phyloP scores from a whole-genome alignment of 768 basidiomycete species.

The Lactarius tabidus region DNA sequence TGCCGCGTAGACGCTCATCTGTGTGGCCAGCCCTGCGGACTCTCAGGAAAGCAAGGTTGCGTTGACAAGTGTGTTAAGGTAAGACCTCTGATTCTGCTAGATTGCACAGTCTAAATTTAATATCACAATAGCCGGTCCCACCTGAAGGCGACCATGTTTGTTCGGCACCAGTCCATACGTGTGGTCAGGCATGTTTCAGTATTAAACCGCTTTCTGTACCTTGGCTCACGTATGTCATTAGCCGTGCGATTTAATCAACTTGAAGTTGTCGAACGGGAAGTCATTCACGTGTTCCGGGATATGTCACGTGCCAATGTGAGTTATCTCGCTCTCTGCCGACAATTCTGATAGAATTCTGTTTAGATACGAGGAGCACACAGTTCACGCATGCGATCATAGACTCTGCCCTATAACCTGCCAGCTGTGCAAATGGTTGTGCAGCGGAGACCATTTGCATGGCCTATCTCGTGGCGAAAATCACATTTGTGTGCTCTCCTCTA shows the following conservation, averaged over 20 bases:
- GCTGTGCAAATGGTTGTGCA: conserved; percentile 52
- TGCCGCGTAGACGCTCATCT: conserved; percentile 43
- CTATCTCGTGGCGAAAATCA: conserved; percentile 40
- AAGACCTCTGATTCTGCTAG: background rate
- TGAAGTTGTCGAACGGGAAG: conserved; percentile 5
- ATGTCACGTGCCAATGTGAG: conserved; percentile 8
- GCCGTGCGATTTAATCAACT: conserved; percentile 12
- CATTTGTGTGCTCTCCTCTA: conserved; percentile 40
- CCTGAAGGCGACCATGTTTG: conserved; percentile 48
- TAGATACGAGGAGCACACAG: conserved; percentile 43
- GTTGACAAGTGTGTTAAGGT: conserved; percentile 50
- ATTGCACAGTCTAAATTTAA: background rate
- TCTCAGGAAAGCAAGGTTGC: conserved; percentile 49
- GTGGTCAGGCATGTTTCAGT: conserved; percentile 43
- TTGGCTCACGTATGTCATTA: background rate
- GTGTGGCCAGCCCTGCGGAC: conserved; percentile 48
- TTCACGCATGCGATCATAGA: conserved; percentile 48
- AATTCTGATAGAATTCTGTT: background rate
- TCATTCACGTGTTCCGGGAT: conserved; percentile 1
- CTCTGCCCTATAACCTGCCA: conserved; percentile 53
- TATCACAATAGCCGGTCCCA: background rate
- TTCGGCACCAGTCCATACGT: conserved; percentile 49
- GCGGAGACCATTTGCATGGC: conserved; percentile 48
- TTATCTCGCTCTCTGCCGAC: background rate
- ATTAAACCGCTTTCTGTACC: no score